Conservation (phyloP, 257 asterid species). For the Lavandula angustifolia region DNA sequence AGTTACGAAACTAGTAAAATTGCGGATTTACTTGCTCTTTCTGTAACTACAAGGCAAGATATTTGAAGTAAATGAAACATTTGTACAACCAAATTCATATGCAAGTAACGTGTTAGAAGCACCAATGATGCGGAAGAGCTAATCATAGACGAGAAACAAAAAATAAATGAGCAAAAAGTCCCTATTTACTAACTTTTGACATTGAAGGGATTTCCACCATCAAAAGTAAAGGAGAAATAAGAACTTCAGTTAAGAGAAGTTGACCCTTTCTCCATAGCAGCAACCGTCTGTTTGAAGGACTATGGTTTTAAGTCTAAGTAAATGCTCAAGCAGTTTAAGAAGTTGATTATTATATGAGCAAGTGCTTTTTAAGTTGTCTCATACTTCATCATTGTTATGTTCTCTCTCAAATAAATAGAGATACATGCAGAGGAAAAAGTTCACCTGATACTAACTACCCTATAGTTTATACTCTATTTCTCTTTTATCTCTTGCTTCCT, state of each 20-base stretch:
- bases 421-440: not conserved
- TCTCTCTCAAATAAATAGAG: conserved; percentile 2
- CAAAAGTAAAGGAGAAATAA: no score
- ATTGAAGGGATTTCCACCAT: no score
- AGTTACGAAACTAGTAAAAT: not conserved
- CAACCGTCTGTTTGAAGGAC: not conserved
- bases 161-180: not conserved
- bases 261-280: not conserved
- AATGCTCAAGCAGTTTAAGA: not conserved
- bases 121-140: not conserved
- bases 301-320: not conserved
- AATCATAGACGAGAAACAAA: not conserved
- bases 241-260: not conserved
- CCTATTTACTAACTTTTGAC: not conserved
- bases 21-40: not conserved
- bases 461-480: not conserved
- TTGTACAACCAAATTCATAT: not conserved
- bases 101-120: not conserved
- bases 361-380: conserved; percentile 1
- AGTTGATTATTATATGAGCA: not conserved
- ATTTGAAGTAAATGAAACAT: conserved; percentile 3
- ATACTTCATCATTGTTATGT: not conserved
- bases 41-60: not conserved
- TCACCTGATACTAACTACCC: not conserved
- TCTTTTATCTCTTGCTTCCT: not conserved